phyloP scores from a whole-genome alignment of 2,329 filamentous ascomycete species.

The Fragosphaeria purpurea region DNA sequence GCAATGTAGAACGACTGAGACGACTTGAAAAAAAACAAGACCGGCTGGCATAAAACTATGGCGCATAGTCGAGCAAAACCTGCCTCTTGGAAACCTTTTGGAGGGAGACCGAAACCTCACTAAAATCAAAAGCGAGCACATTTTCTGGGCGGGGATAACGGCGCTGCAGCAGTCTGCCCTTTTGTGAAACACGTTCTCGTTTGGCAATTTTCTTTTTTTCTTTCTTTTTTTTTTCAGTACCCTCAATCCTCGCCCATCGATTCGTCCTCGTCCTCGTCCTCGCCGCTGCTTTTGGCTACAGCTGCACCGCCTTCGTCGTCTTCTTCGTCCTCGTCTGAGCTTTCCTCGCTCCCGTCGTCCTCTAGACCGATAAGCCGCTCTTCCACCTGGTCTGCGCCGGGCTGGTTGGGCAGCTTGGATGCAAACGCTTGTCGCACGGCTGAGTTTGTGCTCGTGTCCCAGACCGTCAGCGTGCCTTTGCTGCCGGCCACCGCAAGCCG shows the following conservation, averaged over 20 bases:
- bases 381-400: slow-evolving; percentile 49
- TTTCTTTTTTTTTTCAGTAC: too few species aligned
- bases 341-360: slow-evolving; percentile 39
- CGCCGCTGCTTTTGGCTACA: slow-evolving; percentile 25
- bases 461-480: slow-evolving; percentile 85
- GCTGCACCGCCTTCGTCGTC: slow-evolving; percentile 19
- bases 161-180: too few species aligned
- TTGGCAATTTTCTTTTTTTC: too few species aligned
- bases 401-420: slow-evolving; percentile 47
- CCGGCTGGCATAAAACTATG: too few species aligned
- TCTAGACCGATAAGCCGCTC: slow-evolving; percentile 71
- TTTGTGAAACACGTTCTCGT: too few species aligned
- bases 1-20: background rate
- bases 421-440: slow-evolving; percentile 80
- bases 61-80: too few species aligned
- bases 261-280: slow-evolving; percentile 29
- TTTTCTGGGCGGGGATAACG: too few species aligned
- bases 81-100: too few species aligned
- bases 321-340: slow-evolving; percentile 35
- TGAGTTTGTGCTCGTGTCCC: slow-evolving; percentile 91
- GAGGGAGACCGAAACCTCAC: too few species aligned
- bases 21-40: background rate
- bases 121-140: too few species aligned
- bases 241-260: slow-evolving; percentile 47
- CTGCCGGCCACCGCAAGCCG: slow-evolving; percentile 87